Evolutionary conservation across 352 stramenopile species (phyloP).

Genomic region (Pythium grandisporangium): DNA sequence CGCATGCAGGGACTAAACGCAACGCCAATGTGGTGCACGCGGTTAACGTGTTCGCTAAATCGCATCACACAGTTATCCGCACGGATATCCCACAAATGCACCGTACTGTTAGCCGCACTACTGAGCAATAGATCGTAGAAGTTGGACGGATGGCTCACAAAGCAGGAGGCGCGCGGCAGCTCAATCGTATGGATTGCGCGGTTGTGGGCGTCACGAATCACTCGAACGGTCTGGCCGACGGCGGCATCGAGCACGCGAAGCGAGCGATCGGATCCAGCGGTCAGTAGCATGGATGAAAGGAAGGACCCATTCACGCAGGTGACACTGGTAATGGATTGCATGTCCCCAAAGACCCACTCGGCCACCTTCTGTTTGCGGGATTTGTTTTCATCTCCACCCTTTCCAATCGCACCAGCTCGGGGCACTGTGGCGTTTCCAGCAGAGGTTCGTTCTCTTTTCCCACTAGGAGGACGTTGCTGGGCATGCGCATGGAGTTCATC

Average conservation of each 20-base stretch:
- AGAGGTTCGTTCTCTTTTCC: too few species aligned
- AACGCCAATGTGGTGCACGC: constrained; percentile 57
- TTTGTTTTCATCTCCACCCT: constrained; percentile 37
- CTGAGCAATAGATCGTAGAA: constrained; percentile 83
- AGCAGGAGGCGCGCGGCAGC: constrained; percentile 57
- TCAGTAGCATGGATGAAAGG: constrained; percentile 67
- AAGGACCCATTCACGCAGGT: constrained; percentile 75
- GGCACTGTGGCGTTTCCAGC: too few species aligned
- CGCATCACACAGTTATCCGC: constrained; percentile 80
- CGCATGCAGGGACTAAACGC: constrained; percentile 87
- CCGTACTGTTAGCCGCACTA: constrained; percentile 53
- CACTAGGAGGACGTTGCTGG: too few species aligned
- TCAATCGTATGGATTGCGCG: constrained; percentile 55
- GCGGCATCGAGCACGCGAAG: constrained; percentile 69
- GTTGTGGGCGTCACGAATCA: constrained; percentile 54
- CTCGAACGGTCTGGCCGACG: constrained; percentile 33
- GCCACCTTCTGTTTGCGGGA: constrained; percentile 59
- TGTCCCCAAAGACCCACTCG: constrained; percentile 45
- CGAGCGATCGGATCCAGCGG: constrained; percentile 65
- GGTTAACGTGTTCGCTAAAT: constrained; percentile 80
- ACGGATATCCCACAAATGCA: constrained; percentile 82
- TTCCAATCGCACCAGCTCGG: constrained; percentile 26
- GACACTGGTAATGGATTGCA: constrained; percentile 62
- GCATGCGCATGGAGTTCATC: constrained; percentile 40
- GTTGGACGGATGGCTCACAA: constrained; percentile 55